Evolutionary conservation across 495 filamentous ascomycete genomes (phyloP).

Genomic region (Aspergillus mulundensis): DNA sequence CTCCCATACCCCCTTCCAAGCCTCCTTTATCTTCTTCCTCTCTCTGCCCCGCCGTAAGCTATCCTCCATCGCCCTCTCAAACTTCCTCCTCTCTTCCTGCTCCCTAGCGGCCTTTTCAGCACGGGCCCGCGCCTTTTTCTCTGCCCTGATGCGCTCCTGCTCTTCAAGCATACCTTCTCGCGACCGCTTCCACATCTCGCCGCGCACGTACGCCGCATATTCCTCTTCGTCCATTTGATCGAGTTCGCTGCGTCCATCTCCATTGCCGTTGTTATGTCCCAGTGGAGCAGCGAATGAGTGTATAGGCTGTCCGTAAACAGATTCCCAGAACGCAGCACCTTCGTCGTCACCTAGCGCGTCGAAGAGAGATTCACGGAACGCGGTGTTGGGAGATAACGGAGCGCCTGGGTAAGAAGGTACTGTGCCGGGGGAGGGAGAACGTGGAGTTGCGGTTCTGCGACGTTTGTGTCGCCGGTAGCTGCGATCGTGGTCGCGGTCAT

Average conservation of each 20-base stretch:
- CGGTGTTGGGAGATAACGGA: conserved; percentile 53
- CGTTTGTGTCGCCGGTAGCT: conserved; percentile 3
- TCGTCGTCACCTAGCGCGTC: conserved; percentile 99
- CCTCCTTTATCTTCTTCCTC: conserved; percentile 40
- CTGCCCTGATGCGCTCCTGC: conserved; percentile 55
- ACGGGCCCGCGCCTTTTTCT: conserved; percentile 60
- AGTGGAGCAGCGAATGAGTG: conserved; percentile 54
- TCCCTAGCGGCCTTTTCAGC: conserved; percentile 49
- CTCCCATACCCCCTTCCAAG: conserved; percentile 56
- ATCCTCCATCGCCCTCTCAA: conserved; percentile 47
- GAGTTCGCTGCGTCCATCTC: conserved; percentile 48
- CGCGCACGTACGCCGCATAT: conserved; percentile 77
- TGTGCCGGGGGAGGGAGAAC: conserved; percentile 10
- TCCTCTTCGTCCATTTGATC: conserved; percentile 90
- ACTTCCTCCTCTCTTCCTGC: conserved; percentile 29
- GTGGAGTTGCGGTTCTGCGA: conserved; percentile 13
- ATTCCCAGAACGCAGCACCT: conserved; percentile 90
- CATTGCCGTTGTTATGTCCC: conserved; percentile 18
- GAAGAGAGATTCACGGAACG: conserved; percentile 95
- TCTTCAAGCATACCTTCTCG: conserved; percentile 60
- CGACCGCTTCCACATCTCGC: conserved; percentile 90
- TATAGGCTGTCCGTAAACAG: conserved; percentile 91
- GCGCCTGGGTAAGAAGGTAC: conserved; percentile 2
- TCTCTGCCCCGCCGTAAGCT: conserved; percentile 49
- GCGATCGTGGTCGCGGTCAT: neutral